Evolutionary conservation across 2,329 filamentous ascomycete genomes (phyloP), one percentile per base, ranked within the genome.

Genomic region (Colletotrichum paranaense): DNA sequence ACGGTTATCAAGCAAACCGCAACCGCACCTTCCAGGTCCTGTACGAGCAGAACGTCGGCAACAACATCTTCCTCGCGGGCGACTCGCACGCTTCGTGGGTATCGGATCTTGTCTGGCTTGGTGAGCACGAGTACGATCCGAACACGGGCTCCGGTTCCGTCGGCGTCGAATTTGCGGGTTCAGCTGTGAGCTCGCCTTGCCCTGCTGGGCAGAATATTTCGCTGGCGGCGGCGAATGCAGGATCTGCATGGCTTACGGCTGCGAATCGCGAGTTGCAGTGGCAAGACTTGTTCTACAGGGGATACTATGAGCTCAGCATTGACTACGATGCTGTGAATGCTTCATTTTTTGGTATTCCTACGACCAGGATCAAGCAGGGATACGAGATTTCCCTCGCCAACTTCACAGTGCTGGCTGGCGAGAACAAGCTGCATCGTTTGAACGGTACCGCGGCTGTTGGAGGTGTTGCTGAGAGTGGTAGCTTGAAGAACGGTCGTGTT

Each of bases 281-380:
- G 93, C 90, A 92, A 76, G 92, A 94, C 70, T 80, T 91, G 8
- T 94, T 93, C 80, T 95, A 94, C 80, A 87, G 92, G 22, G 93
- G 93, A 1, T 95, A 95, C 82, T 94, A 91, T 76, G 88, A 92
- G 78, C 83, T 95, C 42, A 86, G 88, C 59, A 84, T 94, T 62
- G 85, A 83, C 24, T 85, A 88, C 26, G 85, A 91, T 12, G 83
- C 87, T 57, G 85, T 93, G 2, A 84, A 88, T n/a, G 92, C 92
- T 0, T 85, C 86, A 14, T 95, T 88, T 82, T 95, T 70, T 76
- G 77, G 84, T 32, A 81, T 81, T 8, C 91, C 92, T 0, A 91
- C 88, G 1, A 85, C 93, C 5, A 83, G 88, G 28, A 87, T 82
- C 5, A 85, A 90, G 56, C 93, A 93, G 76, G 83, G 86, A 0